Base-by-base conservation (phyloP, 1,139 yeast genomes). In the Cylindricascospora bacillispora region DNA sequence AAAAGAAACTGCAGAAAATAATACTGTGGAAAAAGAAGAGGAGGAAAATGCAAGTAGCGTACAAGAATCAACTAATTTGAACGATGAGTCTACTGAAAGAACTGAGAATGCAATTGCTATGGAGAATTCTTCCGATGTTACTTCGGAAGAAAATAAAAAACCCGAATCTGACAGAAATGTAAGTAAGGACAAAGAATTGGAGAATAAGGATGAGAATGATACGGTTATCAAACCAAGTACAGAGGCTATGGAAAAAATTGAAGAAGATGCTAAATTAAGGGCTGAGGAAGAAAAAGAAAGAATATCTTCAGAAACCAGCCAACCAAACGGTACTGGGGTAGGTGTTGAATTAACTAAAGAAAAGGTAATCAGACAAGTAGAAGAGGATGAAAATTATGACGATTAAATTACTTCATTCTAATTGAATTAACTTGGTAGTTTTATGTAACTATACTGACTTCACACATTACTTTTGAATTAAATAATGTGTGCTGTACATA, bases 331-430 rank as follows among this genome's bases (percentile, higher is more conserved):
- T 58, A 52, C 52, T 26, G 44, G 42, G 28, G 40, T 31, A 47
- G 21, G 21, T 7, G 7, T 7, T 10, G 9, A 18, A 18, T 10
- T 18, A 18, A 49, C 39, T 20, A 44, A 40, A 36, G 89, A 77
- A 41, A 74, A 78, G 18, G 83, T 81, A 14, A 73, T 78, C 51
- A 66, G 93, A 47, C 68, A 74, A 42, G 74, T 81, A 15, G 86
- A 77, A 31, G 93, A 80, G 47, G 93, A 81, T 49, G 86, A 78
- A 47, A 70, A 81, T 49, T 81, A 81, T 50, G 93, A 81, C 50
- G 92, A 78, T 35, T 83, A 70, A 23, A 67, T 50, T 44, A n/a
- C n/a, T n/a, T n/a, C n/a, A n/a, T n/a, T n/a, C n/a, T n/a, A n/a
- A n/a, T n/a, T n/a, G n/a, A n/a, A n/a, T n/a, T n/a, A n/a, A n/a